Conservation (phyloP, 306 rosid genomes). For the Lithocarpus polystachyus region DNA sequence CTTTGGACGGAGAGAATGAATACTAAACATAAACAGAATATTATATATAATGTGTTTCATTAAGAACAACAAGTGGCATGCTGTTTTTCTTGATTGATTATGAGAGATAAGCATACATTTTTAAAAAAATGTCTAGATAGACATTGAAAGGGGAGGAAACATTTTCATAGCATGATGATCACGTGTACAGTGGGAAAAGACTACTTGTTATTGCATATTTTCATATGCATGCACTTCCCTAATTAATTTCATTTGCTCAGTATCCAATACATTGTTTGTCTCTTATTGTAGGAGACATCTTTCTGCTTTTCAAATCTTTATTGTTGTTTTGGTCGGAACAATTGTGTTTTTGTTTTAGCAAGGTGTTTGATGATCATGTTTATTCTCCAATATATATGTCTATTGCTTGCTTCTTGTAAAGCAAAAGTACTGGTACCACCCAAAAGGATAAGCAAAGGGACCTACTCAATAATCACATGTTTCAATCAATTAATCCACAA, state of each 20-base stretch:
- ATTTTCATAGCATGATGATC: conserved; percentile 3
- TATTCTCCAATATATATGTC: conserved; percentile 13
- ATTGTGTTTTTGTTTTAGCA: neutral
- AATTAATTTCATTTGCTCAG: conserved; percentile 4
- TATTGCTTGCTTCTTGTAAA: conserved; percentile 17
- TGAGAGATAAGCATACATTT: neutral
- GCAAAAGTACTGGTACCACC: conserved; percentile 2
- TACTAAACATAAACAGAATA: neutral
- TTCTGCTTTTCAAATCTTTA: conserved; percentile 5
- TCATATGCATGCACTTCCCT: conserved; percentile 3
- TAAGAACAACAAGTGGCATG: neutral
- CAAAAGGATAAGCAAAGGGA: neutral
- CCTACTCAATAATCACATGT: conserved; percentile 12
- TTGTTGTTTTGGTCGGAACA: conserved; percentile 13
- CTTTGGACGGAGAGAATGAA: neutral
- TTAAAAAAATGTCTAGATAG: neutral
- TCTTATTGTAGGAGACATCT: neutral
- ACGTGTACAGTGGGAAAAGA: neutral
- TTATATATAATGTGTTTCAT: neutral
- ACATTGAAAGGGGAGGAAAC: neutral
- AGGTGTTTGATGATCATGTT: neutral
- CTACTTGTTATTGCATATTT: neutral
- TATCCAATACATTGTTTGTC: conserved; percentile 13
- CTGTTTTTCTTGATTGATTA: neutral
- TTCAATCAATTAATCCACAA: conserved; percentile 9